These are phyloP conservation scores for Scutellaria minor DNA, from an alignment of 257 asterid genomes.

Conservation along the genomic window DNA sequence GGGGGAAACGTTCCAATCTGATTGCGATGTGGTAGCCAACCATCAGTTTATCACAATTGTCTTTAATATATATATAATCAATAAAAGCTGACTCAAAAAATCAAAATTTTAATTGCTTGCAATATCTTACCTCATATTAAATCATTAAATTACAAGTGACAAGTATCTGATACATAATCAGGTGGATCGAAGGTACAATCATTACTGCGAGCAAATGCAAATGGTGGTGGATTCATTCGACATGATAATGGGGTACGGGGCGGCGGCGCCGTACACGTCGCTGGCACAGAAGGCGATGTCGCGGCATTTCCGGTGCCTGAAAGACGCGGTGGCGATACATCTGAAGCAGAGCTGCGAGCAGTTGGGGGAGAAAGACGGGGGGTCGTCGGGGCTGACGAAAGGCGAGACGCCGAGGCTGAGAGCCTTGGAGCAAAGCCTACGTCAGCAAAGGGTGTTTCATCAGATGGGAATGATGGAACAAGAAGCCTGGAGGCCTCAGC, in stretches of 20 bases:
- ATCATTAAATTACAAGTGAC: no score
- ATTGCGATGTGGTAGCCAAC: constrained; percentile 34
- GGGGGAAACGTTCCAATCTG: constrained; percentile 31
- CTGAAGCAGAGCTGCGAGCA: constrained; percentile 67
- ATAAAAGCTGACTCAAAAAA: no score
- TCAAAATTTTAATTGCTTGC: no score
- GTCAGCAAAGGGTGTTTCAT: constrained; percentile 83
- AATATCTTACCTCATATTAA: no score
- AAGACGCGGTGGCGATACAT: constrained; percentile 75
- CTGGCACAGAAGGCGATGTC: constrained; percentile 97
- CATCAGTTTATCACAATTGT: no score
- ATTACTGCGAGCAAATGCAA: constrained; percentile 96
- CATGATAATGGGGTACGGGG: constrained; percentile 89
- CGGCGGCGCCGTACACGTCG: constrained; percentile 85
- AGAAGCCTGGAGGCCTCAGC: constrained; percentile 97
- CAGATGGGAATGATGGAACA: constrained; percentile 98
- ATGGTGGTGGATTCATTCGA: constrained; percentile 95
- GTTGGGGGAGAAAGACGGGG: constrained; percentile 78
- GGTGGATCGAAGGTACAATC: constrained; percentile 93
- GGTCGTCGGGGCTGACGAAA: constrained; percentile 73
- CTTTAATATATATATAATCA: no score
- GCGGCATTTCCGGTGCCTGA: constrained; percentile 84
- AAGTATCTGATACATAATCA: constrained; percentile 26
- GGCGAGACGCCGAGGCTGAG: constrained; percentile 93
- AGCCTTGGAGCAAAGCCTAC: constrained; percentile 73